phyloP scores from a whole-genome alignment of 169 alveolate genomes.

The Plasmodium cynomolgi region DNA sequence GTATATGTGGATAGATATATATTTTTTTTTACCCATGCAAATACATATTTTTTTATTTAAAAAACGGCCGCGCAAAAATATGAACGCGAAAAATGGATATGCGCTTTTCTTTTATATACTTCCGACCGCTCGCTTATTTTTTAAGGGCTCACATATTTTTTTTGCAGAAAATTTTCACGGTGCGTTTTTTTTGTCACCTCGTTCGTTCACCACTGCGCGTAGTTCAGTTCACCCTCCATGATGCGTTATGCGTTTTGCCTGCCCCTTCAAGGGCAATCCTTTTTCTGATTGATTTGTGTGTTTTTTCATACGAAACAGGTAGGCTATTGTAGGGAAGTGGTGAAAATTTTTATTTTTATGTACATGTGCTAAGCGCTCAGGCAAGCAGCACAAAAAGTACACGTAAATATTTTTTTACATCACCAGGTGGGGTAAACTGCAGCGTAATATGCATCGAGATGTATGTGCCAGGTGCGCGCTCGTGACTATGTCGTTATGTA shows the following conservation, averaged over 20 bases:
- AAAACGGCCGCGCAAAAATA: neutral
- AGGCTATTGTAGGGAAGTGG: neutral
- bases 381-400: neutral
- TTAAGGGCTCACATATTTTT: neutral
- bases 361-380: neutral
- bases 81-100: neutral
- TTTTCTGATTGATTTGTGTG: neutral
- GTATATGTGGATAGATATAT: neutral
- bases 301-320: neutral
- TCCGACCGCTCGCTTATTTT: neutral
- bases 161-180: neutral
- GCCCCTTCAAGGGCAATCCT: neutral
- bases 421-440: neutral
- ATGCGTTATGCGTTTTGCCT: neutral
- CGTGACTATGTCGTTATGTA: neutral
- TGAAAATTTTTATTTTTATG: neutral
- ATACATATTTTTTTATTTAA: neutral
- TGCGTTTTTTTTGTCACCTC: neutral
- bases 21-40: neutral
- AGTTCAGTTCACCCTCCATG: neutral
- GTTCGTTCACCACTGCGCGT: neutral
- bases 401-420: neutral
- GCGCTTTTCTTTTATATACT: neutral
- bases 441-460: neutral
- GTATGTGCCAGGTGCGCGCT: neutral